phyloP scores from a whole-genome alignment of 2,329 filamentous ascomycete genomes.

The Fusarium gaditjirri region DNA sequence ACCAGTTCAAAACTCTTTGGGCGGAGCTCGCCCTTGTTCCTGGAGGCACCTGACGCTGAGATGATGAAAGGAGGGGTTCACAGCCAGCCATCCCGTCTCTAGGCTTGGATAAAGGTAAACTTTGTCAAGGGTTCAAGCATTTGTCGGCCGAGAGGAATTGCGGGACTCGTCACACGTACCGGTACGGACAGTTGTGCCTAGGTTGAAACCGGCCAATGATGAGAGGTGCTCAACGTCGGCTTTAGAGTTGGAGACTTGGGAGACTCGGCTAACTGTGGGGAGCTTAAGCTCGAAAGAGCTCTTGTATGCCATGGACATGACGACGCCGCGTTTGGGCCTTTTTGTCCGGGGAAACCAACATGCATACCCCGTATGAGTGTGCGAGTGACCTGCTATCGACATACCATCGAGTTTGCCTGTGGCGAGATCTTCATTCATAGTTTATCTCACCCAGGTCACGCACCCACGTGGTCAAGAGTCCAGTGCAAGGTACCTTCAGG shows the following conservation, averaged over 20 bases:
- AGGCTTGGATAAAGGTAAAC: background rate
- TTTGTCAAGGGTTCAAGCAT: background rate
- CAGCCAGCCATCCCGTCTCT: conserved; percentile 30
- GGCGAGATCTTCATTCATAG: background rate
- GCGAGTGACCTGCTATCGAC: background rate
- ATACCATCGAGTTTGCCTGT: background rate
- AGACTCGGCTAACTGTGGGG: conserved; percentile 36
- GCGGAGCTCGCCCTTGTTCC: conserved; percentile 29
- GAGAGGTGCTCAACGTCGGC: conserved; percentile 6
- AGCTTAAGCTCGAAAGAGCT: conserved; percentile 24
- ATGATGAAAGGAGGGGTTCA: conserved; percentile 23
- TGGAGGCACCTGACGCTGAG: conserved; percentile 39
- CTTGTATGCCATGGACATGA: background rate
- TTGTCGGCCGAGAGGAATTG: conserved; percentile 40
- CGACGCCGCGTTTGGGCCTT: background rate
- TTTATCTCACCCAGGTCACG: background rate
- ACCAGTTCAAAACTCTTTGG: conserved; percentile 6
- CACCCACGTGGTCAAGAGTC: conserved; percentile 26
- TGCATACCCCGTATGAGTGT: background rate
- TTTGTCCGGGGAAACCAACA: background rate
- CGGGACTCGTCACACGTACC: conserved; percentile 7
- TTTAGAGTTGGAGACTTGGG: background rate
- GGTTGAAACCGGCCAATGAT: conserved; percentile 9
- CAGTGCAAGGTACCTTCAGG: conserved; percentile 21
- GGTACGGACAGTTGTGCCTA: background rate